Conservation (phyloP, 768 basidiomycete species). For the Trametes cubensis region DNA sequence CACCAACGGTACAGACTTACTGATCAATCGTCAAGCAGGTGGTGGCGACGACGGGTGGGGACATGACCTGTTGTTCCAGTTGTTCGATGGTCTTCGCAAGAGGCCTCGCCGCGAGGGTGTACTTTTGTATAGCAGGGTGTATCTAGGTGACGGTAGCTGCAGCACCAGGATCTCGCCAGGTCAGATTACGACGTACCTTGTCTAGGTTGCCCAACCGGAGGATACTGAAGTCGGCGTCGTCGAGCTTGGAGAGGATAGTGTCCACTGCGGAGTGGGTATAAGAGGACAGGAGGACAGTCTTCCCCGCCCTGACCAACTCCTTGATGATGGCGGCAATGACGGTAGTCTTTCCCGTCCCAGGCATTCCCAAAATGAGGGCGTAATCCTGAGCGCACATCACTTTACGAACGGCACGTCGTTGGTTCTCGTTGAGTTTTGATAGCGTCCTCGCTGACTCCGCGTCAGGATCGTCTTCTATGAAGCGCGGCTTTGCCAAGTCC, state of each 20-base stretch:
- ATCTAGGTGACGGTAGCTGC: constrained; percentile 49
- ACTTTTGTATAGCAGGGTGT: constrained; percentile 76
- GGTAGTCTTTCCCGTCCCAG: constrained; percentile 97
- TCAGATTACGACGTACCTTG: constrained; percentile 57
- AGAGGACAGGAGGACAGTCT: constrained; percentile 85
- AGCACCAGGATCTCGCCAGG: background rate
- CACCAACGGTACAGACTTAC: constrained; percentile 49
- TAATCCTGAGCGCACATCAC: constrained; percentile 86
- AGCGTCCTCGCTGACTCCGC: constrained; percentile 33
- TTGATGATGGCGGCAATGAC: constrained; percentile 89
- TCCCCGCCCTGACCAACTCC: constrained; percentile 75
- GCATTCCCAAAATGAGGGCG: constrained; percentile 94
- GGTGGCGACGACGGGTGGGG: constrained; percentile 92
- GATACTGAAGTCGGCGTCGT: constrained; percentile 66
- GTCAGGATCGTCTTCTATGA: constrained; percentile 43
- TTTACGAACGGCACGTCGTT: constrained; percentile 69
- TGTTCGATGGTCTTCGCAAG: constrained; percentile 74
- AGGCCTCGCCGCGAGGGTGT: constrained; percentile 62
- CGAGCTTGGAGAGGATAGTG: constrained; percentile 87
- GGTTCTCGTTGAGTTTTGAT: constrained; percentile 62
- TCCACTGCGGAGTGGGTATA: constrained; percentile 99
- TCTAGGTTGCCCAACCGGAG: constrained; percentile 88
- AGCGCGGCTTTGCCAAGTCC: constrained; percentile 71
- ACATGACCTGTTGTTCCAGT: constrained; percentile 79
- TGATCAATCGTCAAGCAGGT: constrained; percentile 95